A percentile compares a stretch with the other conserved stretches of the same genome.
Conservation (phyloP, 2,329 filamentous ascomycete species). For the Calonectria pseudoturangicola region DNA sequence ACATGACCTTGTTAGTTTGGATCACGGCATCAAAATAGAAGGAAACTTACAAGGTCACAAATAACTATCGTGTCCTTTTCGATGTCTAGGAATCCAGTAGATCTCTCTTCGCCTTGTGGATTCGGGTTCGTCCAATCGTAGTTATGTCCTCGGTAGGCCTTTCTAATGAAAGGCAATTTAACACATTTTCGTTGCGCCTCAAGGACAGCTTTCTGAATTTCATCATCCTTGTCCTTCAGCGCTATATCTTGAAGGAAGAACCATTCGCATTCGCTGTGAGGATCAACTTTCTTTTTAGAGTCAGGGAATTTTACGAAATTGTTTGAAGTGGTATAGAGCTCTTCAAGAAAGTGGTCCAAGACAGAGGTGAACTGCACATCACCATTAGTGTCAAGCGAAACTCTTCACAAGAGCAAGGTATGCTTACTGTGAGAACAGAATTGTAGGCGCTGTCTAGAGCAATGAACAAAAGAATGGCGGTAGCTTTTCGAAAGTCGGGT, state of each 20-base stretch:
- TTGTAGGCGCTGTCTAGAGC: slow-evolving; percentile 46
- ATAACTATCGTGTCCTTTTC: slow-evolving; percentile 37
- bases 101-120: background rate
- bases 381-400: background rate
- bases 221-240: slow-evolving; percentile 14
- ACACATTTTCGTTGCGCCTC: slow-evolving; percentile 37
- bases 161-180: slow-evolving; percentile 43
- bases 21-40: background rate
- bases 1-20: background rate
- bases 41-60: slow-evolving; percentile 42
- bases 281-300: background rate
- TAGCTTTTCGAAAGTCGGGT: slow-evolving; percentile 32
- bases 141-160: slow-evolving; percentile 2
- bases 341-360: slow-evolving; percentile 29
- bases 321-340: background rate
- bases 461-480: slow-evolving; percentile 45
- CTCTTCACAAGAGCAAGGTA: background rate
- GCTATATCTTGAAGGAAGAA: slow-evolving; percentile 10
- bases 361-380: slow-evolving; percentile 42
- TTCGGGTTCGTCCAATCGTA: background rate
- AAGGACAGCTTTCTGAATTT: slow-evolving; percentile 30
- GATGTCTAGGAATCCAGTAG: background rate
- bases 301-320: background rate
- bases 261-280: background rate
- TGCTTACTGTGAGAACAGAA: slow-evolving; percentile 41